A percentile compares a stretch with the other conserved stretches of the same genome.
Conservation (phyloP, 2,329 filamentous ascomycete species). For the Talaromyces verruculosus region DNA sequence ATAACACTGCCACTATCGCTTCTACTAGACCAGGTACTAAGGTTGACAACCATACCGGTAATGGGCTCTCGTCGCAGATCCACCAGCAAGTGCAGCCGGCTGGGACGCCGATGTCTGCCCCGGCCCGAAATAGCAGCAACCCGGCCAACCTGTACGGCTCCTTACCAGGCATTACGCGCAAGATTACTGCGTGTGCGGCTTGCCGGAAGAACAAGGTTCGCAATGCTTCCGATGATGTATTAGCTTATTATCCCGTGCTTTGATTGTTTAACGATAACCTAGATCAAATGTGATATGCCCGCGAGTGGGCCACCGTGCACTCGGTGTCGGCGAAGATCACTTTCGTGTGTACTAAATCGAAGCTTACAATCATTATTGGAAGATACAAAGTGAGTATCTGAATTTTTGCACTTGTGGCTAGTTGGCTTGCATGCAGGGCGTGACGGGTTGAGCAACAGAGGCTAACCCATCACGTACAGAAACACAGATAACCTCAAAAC, state of each 20-base stretch:
- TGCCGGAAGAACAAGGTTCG: constrained; percentile 53
- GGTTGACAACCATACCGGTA: background rate
- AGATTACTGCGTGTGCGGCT: constrained; percentile 50
- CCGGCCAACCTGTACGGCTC: constrained; percentile 24
- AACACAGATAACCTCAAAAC: constrained; percentile 35
- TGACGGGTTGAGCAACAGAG: background rate
- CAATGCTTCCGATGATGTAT: background rate
- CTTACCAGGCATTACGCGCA: constrained; percentile 37
- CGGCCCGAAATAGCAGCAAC: constrained; percentile 9
- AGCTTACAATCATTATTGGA: constrained; percentile 47
- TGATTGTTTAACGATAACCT: background rate
- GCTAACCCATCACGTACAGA: constrained; percentile 20
- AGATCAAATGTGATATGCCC: constrained; percentile 51
- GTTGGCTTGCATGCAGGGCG: background rate
- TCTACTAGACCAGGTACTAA: background rate
- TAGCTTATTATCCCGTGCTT: background rate
- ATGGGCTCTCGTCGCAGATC: background rate
- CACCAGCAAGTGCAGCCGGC: background rate
- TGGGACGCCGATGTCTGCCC: constrained; percentile 23
- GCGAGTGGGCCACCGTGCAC: constrained; percentile 48
- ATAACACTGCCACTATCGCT: background rate
- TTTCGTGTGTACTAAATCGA: constrained; percentile 51
- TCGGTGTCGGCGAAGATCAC: constrained; percentile 46
- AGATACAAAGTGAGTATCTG: constrained; percentile 37
- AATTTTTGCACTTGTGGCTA: background rate